These are phyloP conservation scores for Penicillium aurantiogriseum DNA, from an alignment of 2,329 filamentous ascomycete species.

Conservation along the genomic window DNA sequence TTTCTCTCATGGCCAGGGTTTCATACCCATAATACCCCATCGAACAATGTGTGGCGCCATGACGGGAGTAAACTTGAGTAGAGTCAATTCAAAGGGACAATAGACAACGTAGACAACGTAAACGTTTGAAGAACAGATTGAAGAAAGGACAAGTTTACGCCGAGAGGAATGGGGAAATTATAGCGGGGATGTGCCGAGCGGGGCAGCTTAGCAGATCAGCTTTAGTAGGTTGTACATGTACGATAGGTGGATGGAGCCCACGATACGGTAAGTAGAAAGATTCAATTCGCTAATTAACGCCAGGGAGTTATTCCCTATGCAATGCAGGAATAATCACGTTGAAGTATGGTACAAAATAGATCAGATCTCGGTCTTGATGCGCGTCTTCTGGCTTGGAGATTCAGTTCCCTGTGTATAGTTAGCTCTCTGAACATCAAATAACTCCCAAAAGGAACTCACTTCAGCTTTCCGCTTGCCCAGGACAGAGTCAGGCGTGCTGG, in stretches of 20 bases:
- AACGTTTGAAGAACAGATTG: background rate
- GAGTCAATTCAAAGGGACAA: background rate
- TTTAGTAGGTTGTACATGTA: no score
- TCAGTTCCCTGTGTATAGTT: constrained; percentile 30
- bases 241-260: background rate
- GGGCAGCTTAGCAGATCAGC: constrained; percentile 12
- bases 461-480: constrained; percentile 75
- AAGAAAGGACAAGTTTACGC: background rate
- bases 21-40: constrained; percentile 47
- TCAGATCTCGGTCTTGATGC: constrained; percentile 40
- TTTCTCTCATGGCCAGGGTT: background rate
- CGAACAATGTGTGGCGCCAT: constrained; percentile 39
- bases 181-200: constrained; percentile 28
- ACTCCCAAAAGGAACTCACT: constrained; percentile 37
- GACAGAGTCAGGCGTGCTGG: constrained; percentile 61
- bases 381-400: constrained; percentile 37
- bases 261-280: background rate
- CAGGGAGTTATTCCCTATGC: constrained; percentile 5
- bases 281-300: constrained; percentile 6
- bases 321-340: constrained; percentile 1
- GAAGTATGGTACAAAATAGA: constrained; percentile 10
- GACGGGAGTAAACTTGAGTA: constrained; percentile 6
- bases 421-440: background rate
- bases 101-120: no score
- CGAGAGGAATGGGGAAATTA: background rate